Evolutionary conservation across 305 asterid genomes (phyloP).

Genomic region (Solanum aculeatissimum): DNA sequence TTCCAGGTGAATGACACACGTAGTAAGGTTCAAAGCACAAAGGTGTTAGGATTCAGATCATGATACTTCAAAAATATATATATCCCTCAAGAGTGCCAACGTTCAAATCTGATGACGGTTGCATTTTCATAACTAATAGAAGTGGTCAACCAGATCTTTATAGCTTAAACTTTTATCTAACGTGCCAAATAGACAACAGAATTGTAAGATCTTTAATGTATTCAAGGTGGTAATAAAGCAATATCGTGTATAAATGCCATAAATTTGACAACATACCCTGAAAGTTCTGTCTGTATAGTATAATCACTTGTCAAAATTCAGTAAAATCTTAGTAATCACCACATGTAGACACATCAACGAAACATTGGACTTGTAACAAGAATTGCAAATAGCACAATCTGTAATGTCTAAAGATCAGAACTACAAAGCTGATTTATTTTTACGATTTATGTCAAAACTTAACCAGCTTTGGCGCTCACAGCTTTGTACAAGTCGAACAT

Average conservation of each 20-base stretch:
- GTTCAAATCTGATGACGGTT: not conserved
- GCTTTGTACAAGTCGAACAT: not conserved
- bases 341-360: not conserved
- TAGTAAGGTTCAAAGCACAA: not conserved
- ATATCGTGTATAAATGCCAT: not conserved
- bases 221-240: not conserved
- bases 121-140: not conserved
- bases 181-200: not conserved
- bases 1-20: not conserved
- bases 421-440: not conserved
- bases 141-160: not conserved
- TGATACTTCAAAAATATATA: not conserved
- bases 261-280: not conserved
- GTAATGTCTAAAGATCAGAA: not conserved
- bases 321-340: not conserved
- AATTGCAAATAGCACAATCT: not conserved
- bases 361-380: not conserved
- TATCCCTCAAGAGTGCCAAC: not conserved
- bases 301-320: not conserved
- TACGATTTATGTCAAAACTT: not conserved
- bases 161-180: not conserved
- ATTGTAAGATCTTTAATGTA: not conserved
- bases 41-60: not conserved
- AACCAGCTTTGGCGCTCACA: not conserved
- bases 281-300: not conserved